Evolutionary conservation across 176 grass and related monocot species (phyloP).

Genomic region (Pharus latifolius): DNA sequence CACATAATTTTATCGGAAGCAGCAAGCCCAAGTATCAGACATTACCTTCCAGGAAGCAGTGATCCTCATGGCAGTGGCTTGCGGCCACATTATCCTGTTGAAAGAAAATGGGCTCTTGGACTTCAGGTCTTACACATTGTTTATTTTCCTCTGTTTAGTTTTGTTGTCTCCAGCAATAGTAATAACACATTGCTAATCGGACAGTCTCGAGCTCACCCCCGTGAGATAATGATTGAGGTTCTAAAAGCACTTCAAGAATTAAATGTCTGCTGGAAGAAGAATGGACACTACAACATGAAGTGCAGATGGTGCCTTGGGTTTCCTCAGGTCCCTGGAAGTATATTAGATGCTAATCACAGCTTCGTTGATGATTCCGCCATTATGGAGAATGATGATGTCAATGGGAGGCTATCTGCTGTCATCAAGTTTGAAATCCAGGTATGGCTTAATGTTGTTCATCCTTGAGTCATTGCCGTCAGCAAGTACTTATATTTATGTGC

Average conservation of each 20-base stretch:
- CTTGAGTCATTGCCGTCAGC: not conserved
- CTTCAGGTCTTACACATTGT: conserved; percentile 62
- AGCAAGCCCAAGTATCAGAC: conserved; percentile 19
- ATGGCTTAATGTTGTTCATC: not conserved
- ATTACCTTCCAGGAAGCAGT: conserved; percentile 37
- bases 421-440: conserved; percentile 99
- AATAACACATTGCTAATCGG: conserved; percentile 21
- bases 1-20: conserved; percentile 12
- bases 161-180: conserved; percentile 1
- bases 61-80: conserved; percentile 42
- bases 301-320: conserved; percentile 52
- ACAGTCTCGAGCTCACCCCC: conserved; percentile 86
- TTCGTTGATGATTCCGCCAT: conserved; percentile 51
- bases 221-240: conserved; percentile 89
- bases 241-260: conserved; percentile 87
- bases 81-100: conserved; percentile 38
- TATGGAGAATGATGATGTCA: conserved; percentile 45
- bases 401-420: conserved; percentile 35
- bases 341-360: conserved; percentile 39
- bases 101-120: conserved; percentile 99
- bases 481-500: not conserved
- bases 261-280: conserved; percentile 91
- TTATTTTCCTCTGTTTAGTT: conserved; percentile 11
- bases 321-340: conserved; percentile 33
- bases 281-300: conserved; percentile 98